Evolutionary conservation across 2,329 filamentous ascomycete genomes (phyloP).

Genomic region (Fusarium xyrophilum): DNA sequence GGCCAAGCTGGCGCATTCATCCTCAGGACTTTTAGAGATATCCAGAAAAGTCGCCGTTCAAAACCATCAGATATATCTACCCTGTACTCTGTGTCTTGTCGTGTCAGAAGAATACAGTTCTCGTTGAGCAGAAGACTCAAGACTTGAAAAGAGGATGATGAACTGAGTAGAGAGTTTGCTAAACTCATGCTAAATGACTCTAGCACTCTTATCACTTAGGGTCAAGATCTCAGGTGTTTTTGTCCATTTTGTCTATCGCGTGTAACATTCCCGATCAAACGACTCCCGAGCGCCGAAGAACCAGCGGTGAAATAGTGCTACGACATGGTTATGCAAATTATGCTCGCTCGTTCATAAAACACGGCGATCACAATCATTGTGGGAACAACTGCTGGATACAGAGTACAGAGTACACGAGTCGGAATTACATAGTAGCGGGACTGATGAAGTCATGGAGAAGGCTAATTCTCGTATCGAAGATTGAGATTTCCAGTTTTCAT

Average conservation of each 20-base stretch:
- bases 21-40: no score
- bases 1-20: neutral
- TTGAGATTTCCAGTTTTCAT: conserved; percentile 4
- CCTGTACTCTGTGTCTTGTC: accelerated
- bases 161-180: neutral
- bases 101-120: neutral
- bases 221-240: neutral
- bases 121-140: neutral
- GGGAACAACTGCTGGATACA: neutral
- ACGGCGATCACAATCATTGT: conserved; percentile 7
- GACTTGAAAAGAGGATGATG: neutral
- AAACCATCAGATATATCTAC: neutral
- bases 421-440: neutral
- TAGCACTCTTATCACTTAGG: accelerated
- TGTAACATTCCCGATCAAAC: neutral
- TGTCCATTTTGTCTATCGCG: neutral
- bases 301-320: neutral
- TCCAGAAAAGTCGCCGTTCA: neutral
- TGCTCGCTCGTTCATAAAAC: neutral
- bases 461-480: conserved; percentile 19
- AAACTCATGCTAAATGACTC: neutral
- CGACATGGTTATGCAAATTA: neutral
- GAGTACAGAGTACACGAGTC: no score
- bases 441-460: conserved; percentile 2
- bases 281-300: neutral